Conservation (phyloP, 305 asterid genomes). For the Ajuga reptans region DNA sequence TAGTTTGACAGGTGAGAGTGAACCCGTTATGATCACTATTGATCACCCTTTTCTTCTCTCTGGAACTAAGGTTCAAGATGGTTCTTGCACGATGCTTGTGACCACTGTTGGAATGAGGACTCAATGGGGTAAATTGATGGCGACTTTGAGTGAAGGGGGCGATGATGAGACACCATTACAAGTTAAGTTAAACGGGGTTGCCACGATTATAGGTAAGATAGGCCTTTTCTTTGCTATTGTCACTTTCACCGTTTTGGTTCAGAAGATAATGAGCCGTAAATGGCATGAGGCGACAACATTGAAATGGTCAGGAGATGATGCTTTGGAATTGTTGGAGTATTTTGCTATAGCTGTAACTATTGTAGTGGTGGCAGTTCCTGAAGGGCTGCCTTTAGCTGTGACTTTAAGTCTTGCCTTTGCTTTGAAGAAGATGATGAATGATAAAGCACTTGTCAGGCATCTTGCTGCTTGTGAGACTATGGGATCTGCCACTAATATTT, state of each 20-base stretch:
- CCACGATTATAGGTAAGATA: slow-evolving; percentile 80
- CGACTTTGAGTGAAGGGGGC: slow-evolving; percentile 84
- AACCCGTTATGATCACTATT: slow-evolving; percentile 57
- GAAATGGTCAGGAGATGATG: slow-evolving; percentile 61
- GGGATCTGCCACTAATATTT: slow-evolving; percentile 89
- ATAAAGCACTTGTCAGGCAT: slow-evolving; percentile 87
- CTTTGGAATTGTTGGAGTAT: slow-evolving; percentile 64
- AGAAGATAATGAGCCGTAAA: slow-evolving; percentile 58
- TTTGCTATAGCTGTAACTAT: slow-evolving; percentile 86
- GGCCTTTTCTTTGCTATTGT: slow-evolving; percentile 81
- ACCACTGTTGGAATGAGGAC: slow-evolving; percentile 96
- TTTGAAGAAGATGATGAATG: slow-evolving; percentile 95
- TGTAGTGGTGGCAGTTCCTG: slow-evolving; percentile 94
- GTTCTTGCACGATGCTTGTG: slow-evolving; percentile 84
- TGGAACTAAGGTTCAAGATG: slow-evolving; percentile 94
- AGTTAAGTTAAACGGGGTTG: slow-evolving; percentile 85
- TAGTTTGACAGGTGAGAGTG: slow-evolving; percentile 91
- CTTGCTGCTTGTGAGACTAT: slow-evolving; percentile 94
- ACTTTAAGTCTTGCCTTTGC: slow-evolving; percentile 92
- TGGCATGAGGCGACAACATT: slow-evolving; percentile 39
- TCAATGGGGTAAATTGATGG: slow-evolving; percentile 93
- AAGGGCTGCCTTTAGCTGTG: slow-evolving; percentile 88
- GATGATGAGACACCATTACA: slow-evolving; percentile 87
- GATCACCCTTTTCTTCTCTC: slow-evolving; percentile 69
- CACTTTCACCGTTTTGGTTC: slow-evolving; percentile 76